A percentile compares a stretch with the other conserved stretches of the same genome.
phyloP scores from a whole-genome alignment of 1,284 basidiomycete genomes.

The Ceratobasidium sp. region DNA sequence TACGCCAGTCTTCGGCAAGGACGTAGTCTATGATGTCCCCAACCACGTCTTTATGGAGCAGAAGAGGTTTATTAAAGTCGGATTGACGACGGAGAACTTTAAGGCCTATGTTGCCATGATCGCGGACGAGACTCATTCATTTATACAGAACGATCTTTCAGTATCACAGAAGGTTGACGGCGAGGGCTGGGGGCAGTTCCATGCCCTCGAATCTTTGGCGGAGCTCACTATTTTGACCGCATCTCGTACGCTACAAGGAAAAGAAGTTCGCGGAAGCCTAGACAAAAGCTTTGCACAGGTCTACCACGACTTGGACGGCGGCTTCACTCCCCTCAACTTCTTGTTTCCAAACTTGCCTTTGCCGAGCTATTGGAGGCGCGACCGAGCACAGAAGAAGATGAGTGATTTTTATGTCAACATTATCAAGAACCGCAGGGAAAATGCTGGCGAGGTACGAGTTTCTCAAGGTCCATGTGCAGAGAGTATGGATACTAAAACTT shows the following conservation, averaged over 20 bases:
- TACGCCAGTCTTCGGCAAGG: slow-evolving; percentile 94
- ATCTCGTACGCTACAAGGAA: slow-evolving; percentile 90
- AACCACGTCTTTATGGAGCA: slow-evolving; percentile 99
- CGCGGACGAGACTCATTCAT: slow-evolving; percentile 82
- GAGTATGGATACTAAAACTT: slow-evolving; percentile 9
- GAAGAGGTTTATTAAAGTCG: slow-evolving; percentile 96
- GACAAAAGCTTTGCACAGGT: slow-evolving; percentile 88
- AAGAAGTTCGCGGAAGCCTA: slow-evolving; percentile 83
- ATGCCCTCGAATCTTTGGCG: slow-evolving; percentile 78
- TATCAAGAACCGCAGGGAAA: slow-evolving; percentile 79
- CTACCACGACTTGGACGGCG: slow-evolving; percentile 92
- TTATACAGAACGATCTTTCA: slow-evolving; percentile 76
- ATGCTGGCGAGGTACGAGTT: slow-evolving; percentile 52
- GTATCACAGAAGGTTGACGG: slow-evolving; percentile 69
- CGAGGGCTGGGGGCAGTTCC: slow-evolving; percentile 79
- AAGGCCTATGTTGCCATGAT: slow-evolving; percentile 92
- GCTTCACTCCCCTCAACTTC: slow-evolving; percentile 93
- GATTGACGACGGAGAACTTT: slow-evolving; percentile 92
- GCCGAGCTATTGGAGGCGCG: slow-evolving; percentile 87
- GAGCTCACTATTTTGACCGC: slow-evolving; percentile 97
- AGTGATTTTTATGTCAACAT: slow-evolving; percentile 93
- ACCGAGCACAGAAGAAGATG: slow-evolving; percentile 93
- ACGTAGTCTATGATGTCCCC: slow-evolving; percentile 97
- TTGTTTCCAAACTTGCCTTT: slow-evolving; percentile 94
- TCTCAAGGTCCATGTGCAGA: neutral